Base-by-base conservation (phyloP, 2,329 filamentous ascomycete species). In the Hymenotorrendiella dingleyae region DNA sequence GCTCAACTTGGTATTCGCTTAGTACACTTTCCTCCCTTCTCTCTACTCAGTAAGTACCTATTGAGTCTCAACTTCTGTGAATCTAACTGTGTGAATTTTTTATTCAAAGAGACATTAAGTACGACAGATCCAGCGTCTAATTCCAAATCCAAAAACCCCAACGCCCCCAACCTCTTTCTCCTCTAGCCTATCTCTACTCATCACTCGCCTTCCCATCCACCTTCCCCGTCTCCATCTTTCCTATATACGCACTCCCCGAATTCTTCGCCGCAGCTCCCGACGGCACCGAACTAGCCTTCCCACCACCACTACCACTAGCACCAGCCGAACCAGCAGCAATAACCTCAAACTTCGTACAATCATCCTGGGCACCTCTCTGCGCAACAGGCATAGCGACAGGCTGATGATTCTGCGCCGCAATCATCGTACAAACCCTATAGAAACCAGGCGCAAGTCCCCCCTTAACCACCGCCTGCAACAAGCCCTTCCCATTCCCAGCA, bases 351-450 rank as follows among this genome's bases (percentile, higher is more conserved):
- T 65, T 65, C 6, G 54, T 59, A 45, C 65, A 68, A 48, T 68
- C 65, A 49, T 68, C 65, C 36, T 66, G 63, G 36, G 63, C 57
- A 46, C 65, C 65, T 38, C 65, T 56, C 50, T 66, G 64, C 22
- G 65, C 64, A 35, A 67, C 58, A 28, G 62, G 62, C 62, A 64
- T 64, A 16, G 57, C 36, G 17, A 63, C 62, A 29, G 62, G 62
- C 27, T 64, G 62, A 53, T 68, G 65, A 48, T 67, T 68, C 29
- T 55, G 54, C 17, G 65, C 54, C 35, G 57, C 54, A 36, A 55
- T 60, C 62, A 68, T 60, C 12, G 65, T 66, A 51, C 65, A 68
- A 26, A 65, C 52, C 32, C 65, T 55, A 48, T 67, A 68, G 33
- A 54, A 60, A 12, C 65, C 64, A n/a, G 61, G 56, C 23, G 62